Evolutionary conservation across 306 rosid genomes (phyloP), one percentile per base, ranked within the genome.

Genomic region (Phaseolus lunatus): DNA sequence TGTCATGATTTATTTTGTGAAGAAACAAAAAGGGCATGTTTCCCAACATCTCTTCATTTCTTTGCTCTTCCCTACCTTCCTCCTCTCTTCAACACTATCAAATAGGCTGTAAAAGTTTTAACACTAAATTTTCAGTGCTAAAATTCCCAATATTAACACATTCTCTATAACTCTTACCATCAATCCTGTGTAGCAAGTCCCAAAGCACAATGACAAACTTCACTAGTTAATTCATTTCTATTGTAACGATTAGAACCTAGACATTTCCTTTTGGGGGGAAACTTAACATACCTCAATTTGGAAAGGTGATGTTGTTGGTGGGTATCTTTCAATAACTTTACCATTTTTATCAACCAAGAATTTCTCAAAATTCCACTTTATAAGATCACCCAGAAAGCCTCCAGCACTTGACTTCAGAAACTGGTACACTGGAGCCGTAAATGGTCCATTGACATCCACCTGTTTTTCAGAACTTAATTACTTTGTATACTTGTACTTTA

Each of bases 371-470:
- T 95, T 95, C 99, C 99, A 95, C 85, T 95, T 95, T 61, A 95
- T 22, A 54, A 95, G 73, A 72, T 92, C 98, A 44, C 97, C 99
- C 14, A 95, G 57, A 80, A 95, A 89, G 66, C 99, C 97, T 66
- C 97, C 99, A 0, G 92, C 93, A 75, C 78, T 92, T 82, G 98
- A 89, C 82, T 95, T 95, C 84, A 95, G 94, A 81, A 91, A 95
- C 85, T 88, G 91, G 83, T 92, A 95, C 7, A 95, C 89, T 31
- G 99, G 99, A 76, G 96, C 89, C n/a, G 99, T 91, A 82, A 67
- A 84, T 44, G 99, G 96, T 78, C 99, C 99, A 66, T 95, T 95
- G 52, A 95, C 99, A 87, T 95, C 97, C 78, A 95, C 97, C 99
- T 95, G 94, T 76, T 66, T 58, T 16, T 78, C 71, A 84, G 15